These are phyloP conservation scores for Tieghemostelium lacteum DNA, from an alignment of 78 protist genomes.

Conservation along the genomic window DNA sequence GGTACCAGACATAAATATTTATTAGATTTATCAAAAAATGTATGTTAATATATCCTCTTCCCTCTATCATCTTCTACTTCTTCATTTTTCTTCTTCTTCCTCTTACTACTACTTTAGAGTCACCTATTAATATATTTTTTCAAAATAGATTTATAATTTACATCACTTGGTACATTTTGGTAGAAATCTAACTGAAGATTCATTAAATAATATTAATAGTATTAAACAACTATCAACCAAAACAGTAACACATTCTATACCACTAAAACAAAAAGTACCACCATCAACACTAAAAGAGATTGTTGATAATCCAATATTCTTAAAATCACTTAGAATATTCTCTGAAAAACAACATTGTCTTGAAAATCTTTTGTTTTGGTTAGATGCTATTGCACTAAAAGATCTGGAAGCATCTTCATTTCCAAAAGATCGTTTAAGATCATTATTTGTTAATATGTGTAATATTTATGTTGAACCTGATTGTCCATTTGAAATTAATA, in stretches of 20 bases:
- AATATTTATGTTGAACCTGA: constrained; percentile 36
- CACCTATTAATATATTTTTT: neutral
- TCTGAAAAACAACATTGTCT: constrained; percentile 75
- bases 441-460: constrained; percentile 36
- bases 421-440: constrained; percentile 26
- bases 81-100: too few relatives aligned
- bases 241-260: neutral
- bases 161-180: constrained; percentile 75
- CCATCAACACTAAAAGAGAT: constrained; percentile 45
- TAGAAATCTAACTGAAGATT: neutral
- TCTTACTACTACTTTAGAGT: too few relatives aligned
- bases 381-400: constrained; percentile 43
- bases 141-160: constrained; percentile 37
- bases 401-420: constrained; percentile 19
- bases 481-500: constrained; percentile 51
- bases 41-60: too few relatives aligned
- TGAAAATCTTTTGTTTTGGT: constrained; percentile 59
- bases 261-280: neutral
- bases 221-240: too few relatives aligned
- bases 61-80: too few relatives aligned
- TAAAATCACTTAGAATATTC: constrained; percentile 71
- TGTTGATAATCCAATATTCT: constrained; percentile 27
- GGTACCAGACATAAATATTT: constrained; percentile 51
- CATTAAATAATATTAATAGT: too few relatives aligned
- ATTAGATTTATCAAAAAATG: constrained; percentile 42